Conservation (phyloP, 1,284 basidiomycete genomes). For the Ustilago trichophora region DNA sequence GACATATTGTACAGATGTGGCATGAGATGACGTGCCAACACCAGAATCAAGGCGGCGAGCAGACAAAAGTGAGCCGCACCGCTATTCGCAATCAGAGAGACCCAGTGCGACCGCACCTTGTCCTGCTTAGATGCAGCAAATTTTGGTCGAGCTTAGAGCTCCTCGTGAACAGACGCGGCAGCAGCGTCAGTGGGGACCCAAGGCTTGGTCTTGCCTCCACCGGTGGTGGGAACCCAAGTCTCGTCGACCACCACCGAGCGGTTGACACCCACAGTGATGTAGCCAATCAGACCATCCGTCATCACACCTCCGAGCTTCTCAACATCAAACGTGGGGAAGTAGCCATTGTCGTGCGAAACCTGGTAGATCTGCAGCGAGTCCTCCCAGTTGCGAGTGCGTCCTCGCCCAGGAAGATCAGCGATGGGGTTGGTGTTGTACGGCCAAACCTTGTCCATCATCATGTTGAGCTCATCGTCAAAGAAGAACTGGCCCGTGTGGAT, state of each 20-base stretch:
- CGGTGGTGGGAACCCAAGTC: slow-evolving; percentile 50
- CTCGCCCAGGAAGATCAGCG: slow-evolving; percentile 59
- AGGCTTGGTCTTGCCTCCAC: slow-evolving; percentile 42
- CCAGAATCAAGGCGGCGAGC: no score
- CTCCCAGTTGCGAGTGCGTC: slow-evolving; percentile 69
- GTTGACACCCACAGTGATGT: slow-evolving; percentile 68
- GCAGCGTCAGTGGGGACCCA: slow-evolving; percentile 21
- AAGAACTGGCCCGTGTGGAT: slow-evolving; percentile 75
- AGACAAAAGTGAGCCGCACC: no score
- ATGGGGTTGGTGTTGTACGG: slow-evolving; percentile 68
- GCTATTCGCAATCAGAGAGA: no score
- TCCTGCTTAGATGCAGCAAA: slow-evolving; percentile 17
- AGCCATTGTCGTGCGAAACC: slow-evolving; percentile 66
- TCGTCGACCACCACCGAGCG: slow-evolving; percentile 49
- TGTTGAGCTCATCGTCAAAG: slow-evolving; percentile 74
- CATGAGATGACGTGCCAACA: no score
- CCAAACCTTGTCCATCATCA: slow-evolving; percentile 66
- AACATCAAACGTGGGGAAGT: slow-evolving; percentile 68
- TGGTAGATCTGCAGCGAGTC: slow-evolving; percentile 69
- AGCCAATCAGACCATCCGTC: slow-evolving; percentile 68
- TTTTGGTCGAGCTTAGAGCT: slow-evolving; percentile 46
- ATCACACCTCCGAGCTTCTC: slow-evolving; percentile 68
- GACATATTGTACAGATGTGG: background rate
- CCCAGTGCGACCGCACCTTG: no score
- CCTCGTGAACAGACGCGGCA: slow-evolving; percentile 45